Evolutionary conservation across 176 grass and related monocot species (phyloP).

Genomic region (Calamus simplicifolius): DNA sequence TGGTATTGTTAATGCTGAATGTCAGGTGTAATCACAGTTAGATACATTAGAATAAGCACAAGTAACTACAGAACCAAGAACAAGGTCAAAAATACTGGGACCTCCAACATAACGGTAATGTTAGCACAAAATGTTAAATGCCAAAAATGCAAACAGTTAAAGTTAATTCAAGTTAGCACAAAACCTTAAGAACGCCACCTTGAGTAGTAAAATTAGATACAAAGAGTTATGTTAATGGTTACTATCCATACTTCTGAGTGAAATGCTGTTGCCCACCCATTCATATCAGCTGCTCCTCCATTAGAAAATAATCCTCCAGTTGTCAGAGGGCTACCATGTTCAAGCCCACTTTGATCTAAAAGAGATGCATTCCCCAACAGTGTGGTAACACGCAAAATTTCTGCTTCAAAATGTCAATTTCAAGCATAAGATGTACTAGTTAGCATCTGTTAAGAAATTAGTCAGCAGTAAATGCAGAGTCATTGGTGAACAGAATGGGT

Average conservation of each 20-base stretch:
- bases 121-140: slow-evolving; percentile 29
- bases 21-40: no score
- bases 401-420: slow-evolving; percentile 98
- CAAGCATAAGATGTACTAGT: slow-evolving; percentile 79
- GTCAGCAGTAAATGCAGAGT: slow-evolving; percentile 48
- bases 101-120: slow-evolving; percentile 3
- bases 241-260: slow-evolving; percentile 99
- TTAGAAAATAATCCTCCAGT: slow-evolving; percentile 81
- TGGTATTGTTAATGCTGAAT: no score
- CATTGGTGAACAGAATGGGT: slow-evolving; percentile 21
- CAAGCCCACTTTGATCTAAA: slow-evolving; percentile 89
- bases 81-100: slow-evolving; percentile 26
- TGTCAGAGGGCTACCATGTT: slow-evolving; percentile 99
- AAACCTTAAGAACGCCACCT: slow-evolving; percentile 30
- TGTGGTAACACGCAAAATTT: slow-evolving; percentile 97
- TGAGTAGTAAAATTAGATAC: slow-evolving; percentile 60
- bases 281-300: slow-evolving; percentile 70
- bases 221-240: slow-evolving; percentile 92
- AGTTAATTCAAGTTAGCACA: slow-evolving; percentile 54
- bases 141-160: slow-evolving; percentile 15
- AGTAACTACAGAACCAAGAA: slow-evolving; percentile 16
- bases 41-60: slow-evolving; percentile 5
- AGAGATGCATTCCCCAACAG: slow-evolving; percentile 81
- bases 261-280: slow-evolving; percentile 80
- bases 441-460: slow-evolving; percentile 82